phyloP scores from a whole-genome alignment of 345 rosid species.

The Cochlearia excelsa region DNA sequence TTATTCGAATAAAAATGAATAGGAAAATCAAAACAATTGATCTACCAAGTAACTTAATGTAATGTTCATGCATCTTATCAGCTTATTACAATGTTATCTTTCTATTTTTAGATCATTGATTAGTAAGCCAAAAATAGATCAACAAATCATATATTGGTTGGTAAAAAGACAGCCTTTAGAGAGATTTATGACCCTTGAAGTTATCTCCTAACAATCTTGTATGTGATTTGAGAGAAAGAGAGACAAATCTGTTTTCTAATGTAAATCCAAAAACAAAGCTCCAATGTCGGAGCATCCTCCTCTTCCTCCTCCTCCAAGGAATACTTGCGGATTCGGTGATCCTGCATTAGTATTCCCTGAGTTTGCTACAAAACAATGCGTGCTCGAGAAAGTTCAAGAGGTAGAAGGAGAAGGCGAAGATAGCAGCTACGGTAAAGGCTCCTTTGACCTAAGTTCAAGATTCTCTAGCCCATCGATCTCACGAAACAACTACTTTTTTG shows the following conservation, averaged over 20 bases:
- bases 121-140: constrained; percentile 16
- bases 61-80: too few relatives aligned
- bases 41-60: too few relatives aligned
- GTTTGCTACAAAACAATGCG: constrained; percentile 24
- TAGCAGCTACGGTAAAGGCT: constrained; percentile 30
- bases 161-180: constrained; percentile 25
- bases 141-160: constrained; percentile 20
- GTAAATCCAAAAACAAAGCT: constrained; percentile 33
- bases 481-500: not conserved
- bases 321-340: constrained; percentile 25
- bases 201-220: constrained; percentile 18
- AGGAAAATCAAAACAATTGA: not conserved
- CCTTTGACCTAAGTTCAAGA: constrained; percentile 30
- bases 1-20: constrained; percentile 1
- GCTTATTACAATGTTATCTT: not conserved
- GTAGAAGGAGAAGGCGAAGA: constrained; percentile 35
- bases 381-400: constrained; percentile 20
- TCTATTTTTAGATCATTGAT: constrained; percentile 9
- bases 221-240: constrained; percentile 32
- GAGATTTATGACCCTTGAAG: constrained; percentile 28
- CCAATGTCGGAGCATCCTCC: constrained; percentile 40
- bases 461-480: constrained; percentile 26
- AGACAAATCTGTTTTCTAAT: constrained; percentile 24
- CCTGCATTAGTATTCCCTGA: constrained; percentile 35
- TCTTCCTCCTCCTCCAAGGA: constrained; percentile 20